Conservation (phyloP, 2,329 filamentous ascomycete genomes). For the Daldinia eschscholtzii region DNA sequence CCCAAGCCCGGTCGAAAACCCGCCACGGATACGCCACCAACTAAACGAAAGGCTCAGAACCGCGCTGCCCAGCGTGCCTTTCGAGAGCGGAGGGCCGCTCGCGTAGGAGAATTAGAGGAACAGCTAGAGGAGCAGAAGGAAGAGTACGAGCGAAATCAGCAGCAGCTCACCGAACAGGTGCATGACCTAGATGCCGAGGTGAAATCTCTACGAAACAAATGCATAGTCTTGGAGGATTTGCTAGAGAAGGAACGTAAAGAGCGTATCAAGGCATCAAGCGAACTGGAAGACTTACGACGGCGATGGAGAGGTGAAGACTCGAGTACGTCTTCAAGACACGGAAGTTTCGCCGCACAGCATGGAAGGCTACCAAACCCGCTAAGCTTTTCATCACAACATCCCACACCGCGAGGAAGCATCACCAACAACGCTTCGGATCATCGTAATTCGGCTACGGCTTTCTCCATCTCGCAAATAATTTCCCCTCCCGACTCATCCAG, state of each 20-base stretch:
- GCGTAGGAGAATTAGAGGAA: constrained; percentile 81
- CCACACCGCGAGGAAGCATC: constrained; percentile 48
- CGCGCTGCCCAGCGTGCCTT: constrained; percentile 92
- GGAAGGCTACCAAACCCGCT: constrained; percentile 41
- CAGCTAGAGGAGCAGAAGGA: constrained; percentile 73
- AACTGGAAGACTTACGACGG: constrained; percentile 49
- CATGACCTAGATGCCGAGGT: constrained; percentile 73
- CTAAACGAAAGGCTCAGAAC: constrained; percentile 95
- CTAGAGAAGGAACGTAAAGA: constrained; percentile 70
- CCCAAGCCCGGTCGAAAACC: constrained; percentile 95
- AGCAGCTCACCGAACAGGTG: constrained; percentile 69
- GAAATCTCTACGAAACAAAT: constrained; percentile 73
- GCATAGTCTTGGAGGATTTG: constrained; percentile 72
- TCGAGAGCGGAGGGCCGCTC: constrained; percentile 85
- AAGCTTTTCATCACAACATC: constrained; percentile 47
- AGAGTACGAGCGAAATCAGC: constrained; percentile 67
- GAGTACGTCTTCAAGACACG: constrained; percentile 47
- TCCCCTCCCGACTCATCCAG: constrained; percentile 62
- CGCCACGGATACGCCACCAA: constrained; percentile 90
- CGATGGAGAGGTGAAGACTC: constrained; percentile 47
- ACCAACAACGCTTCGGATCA: constrained; percentile 45
- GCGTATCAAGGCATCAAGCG: constrained; percentile 54
- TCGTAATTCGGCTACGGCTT: constrained; percentile 57
- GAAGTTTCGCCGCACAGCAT: constrained; percentile 47
- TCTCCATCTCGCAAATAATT: constrained; percentile 70